Evolutionary conservation across 2,329 filamentous ascomycete species (phyloP).

Genomic region (Colletotrichum agaves): DNA sequence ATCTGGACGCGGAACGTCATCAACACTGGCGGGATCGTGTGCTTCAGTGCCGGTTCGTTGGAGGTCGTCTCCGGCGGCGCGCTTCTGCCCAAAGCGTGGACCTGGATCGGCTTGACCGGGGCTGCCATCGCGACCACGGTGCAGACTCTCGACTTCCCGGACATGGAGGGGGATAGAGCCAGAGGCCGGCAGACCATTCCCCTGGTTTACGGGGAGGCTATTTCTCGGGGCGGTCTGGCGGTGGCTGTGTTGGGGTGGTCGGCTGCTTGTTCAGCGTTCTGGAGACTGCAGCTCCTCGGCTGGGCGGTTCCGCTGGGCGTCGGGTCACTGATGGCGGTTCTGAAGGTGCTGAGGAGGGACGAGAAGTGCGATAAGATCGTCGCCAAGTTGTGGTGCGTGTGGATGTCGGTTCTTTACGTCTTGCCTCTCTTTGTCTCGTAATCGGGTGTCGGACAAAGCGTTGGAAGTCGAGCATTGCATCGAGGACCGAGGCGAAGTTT

Average conservation of each 20-base stretch:
- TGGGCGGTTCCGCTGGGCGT: conserved; percentile 18
- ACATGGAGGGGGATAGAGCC: conserved; percentile 43
- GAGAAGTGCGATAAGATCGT: conserved; percentile 40
- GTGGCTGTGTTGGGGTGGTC: conserved; percentile 36
- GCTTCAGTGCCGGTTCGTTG: conserved; percentile 44
- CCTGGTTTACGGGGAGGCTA: conserved; percentile 41
- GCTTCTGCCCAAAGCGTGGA: conserved; percentile 31
- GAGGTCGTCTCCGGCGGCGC: conserved; percentile 31
- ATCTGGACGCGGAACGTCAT: conserved; percentile 41
- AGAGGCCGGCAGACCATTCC: conserved; percentile 43
- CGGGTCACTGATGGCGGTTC: conserved; percentile 22
- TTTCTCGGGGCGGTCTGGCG: conserved; percentile 36
- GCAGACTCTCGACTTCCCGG: conserved; percentile 43
- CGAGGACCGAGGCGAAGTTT: not conserved
- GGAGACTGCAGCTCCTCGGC: not conserved
- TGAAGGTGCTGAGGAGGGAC: conserved; percentile 36
- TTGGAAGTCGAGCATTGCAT: not conserved
- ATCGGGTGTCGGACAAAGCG: not conserved
- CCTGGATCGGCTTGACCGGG: conserved; percentile 41
- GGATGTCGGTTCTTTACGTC: conserved; percentile 40
- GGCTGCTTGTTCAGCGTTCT: not conserved
- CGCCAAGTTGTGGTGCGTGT: conserved; percentile 43
- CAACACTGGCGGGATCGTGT: conserved; percentile 44
- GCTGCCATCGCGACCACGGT: conserved; percentile 43
- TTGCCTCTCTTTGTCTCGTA: conserved; percentile 31